Conservation (phyloP, 371 early-diverging fungal genomes). For the Umbelopsis sp. region DNA sequence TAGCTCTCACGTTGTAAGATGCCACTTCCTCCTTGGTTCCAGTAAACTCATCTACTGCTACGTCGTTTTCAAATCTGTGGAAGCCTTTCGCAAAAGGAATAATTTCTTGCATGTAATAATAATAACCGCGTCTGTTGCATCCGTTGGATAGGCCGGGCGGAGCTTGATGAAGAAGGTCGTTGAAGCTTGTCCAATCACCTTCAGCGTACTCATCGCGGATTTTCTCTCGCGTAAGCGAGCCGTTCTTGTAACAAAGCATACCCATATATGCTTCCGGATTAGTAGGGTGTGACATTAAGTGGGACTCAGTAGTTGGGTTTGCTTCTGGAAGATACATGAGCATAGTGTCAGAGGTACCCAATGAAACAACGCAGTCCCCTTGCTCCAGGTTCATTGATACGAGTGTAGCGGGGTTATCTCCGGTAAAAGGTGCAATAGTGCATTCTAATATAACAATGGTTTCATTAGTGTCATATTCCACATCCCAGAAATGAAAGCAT, state of each 20-base stretch:
- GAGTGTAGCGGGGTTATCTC: slow-evolving; percentile 83
- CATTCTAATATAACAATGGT: slow-evolving; percentile 43
- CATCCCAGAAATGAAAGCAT: no score
- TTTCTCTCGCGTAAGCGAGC: slow-evolving; percentile 75
- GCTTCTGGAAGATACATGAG: slow-evolving; percentile 60
- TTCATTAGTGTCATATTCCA: no score
- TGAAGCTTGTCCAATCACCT: slow-evolving; percentile 66
- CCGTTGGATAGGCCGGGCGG: slow-evolving; percentile 21
- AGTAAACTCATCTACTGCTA: slow-evolving; percentile 54
- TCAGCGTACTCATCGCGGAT: slow-evolving; percentile 63
- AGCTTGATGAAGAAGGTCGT: slow-evolving; percentile 35
- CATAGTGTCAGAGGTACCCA: slow-evolving; percentile 85
- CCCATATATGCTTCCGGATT: slow-evolving; percentile 65
- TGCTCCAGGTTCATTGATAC: slow-evolving; percentile 62
- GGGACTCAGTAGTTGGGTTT: slow-evolving; percentile 54
- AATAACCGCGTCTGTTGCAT: slow-evolving; percentile 60
- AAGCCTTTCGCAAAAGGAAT: slow-evolving; percentile 75
- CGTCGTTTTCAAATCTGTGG: slow-evolving; percentile 61
- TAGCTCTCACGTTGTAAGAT: slow-evolving; percentile 58
- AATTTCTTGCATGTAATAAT: slow-evolving; percentile 76
- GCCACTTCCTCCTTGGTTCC: slow-evolving; percentile 26
- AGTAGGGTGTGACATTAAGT: slow-evolving; percentile 77
- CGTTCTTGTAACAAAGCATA: slow-evolving; percentile 86
- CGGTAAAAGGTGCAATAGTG: slow-evolving; percentile 71
- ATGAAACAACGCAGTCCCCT: slow-evolving; percentile 70